phyloP scores from a whole-genome alignment of 2,329 filamentous ascomycete species.

The Hymenoscyphus fraxineus region DNA sequence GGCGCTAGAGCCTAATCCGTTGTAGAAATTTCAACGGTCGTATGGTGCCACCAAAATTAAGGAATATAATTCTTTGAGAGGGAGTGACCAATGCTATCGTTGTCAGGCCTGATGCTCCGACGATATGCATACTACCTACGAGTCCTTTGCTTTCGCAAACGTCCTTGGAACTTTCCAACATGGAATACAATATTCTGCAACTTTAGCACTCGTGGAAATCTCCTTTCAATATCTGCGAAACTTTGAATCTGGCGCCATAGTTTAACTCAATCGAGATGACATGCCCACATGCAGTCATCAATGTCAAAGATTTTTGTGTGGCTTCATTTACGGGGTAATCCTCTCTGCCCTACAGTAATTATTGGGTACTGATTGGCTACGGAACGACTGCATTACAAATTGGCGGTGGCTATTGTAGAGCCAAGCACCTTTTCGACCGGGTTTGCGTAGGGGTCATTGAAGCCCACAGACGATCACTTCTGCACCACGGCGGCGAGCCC shows the following conservation, averaged over 20 bases:
- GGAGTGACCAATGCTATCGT: too few species aligned
- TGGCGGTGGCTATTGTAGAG: constrained; percentile 17
- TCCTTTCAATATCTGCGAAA: neutral
- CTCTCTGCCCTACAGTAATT: constrained; percentile 17
- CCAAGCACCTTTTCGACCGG: neutral
- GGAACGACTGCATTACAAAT: constrained; percentile 13
- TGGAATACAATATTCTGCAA: constrained; percentile 15
- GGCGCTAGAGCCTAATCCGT: neutral
- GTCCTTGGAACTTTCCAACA: constrained; percentile 17
- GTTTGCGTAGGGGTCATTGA: neutral
- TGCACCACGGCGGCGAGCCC: constrained; percentile 16
- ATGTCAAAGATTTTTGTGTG: constrained; percentile 5
- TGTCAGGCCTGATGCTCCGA: neutral
- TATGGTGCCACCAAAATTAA: neutral
- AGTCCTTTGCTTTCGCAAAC: neutral
- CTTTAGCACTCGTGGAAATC: constrained; percentile 1
- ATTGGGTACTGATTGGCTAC: constrained; percentile 3
- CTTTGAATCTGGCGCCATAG: constrained; percentile 10
- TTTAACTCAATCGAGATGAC: constrained; percentile 7
- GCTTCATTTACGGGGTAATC: neutral
- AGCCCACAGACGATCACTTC: constrained; percentile 9
- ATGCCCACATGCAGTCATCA: constrained; percentile 18
- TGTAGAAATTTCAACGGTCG: neutral
- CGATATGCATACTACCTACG: neutral
- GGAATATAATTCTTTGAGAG: too few species aligned